A percentile compares a stretch with the other conserved stretches of the same genome.
These are phyloP conservation scores for Trametes cinnabarina DNA, from an alignment of 768 basidiomycete genomes.

Conservation along the genomic window DNA sequence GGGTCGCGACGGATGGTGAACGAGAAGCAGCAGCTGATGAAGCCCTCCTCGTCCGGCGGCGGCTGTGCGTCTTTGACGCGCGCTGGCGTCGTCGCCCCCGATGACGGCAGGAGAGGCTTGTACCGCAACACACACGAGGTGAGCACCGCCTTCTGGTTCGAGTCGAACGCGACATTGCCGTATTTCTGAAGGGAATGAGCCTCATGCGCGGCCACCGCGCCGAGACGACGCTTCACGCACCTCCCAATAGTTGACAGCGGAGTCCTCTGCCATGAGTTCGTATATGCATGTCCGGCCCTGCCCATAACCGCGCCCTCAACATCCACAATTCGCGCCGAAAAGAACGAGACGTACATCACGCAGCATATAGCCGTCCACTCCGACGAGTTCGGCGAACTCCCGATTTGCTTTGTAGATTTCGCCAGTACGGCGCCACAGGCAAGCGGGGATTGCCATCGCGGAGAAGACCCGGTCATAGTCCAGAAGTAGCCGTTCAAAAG, in stretches of 20 bases:
- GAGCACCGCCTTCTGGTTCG: constrained; percentile 88
- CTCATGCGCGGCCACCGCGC: background rate
- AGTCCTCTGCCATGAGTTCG: constrained; percentile 97
- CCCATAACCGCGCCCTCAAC: background rate
- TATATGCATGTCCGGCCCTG: constrained; percentile 93
- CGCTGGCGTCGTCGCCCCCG: constrained; percentile 33
- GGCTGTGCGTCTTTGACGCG: constrained; percentile 28
- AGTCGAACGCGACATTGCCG: constrained; percentile 88
- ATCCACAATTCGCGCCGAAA: background rate
- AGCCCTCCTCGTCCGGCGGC: constrained; percentile 61
- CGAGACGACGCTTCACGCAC: constrained; percentile 38
- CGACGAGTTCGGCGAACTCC: constrained; percentile 89
- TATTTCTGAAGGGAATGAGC: constrained; percentile 69
- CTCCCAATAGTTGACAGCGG: constrained; percentile 98
- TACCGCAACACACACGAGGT: constrained; percentile 87
- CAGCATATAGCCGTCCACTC: constrained; percentile 83
- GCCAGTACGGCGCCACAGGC: constrained; percentile 93
- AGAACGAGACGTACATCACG: constrained; percentile 59
- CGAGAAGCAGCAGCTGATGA: constrained; percentile 87
- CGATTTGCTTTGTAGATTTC: constrained; percentile 99
- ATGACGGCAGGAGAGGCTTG: constrained; percentile 59
- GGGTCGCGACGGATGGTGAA: constrained; percentile 84
- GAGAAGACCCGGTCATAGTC: constrained; percentile 95
- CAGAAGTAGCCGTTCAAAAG: constrained; percentile 90
- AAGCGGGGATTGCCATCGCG: constrained; percentile 96